Evolutionary conservation across 1,139 yeast species (phyloP).

Genomic region (Protomyces inouyei): DNA sequence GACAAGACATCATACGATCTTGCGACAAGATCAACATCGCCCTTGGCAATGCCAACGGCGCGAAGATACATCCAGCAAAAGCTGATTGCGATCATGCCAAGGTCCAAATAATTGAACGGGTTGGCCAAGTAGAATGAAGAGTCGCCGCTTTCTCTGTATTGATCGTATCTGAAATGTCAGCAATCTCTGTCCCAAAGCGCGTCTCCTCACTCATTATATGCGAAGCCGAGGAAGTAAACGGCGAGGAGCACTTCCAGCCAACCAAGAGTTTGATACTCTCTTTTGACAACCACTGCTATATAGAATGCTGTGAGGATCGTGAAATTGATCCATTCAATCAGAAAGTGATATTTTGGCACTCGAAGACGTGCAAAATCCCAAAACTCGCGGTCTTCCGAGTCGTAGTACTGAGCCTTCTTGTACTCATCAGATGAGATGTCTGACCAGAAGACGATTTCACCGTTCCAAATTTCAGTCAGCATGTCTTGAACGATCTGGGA

Average conservation of each 20-base stretch:
- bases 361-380: slow-evolving; percentile 37
- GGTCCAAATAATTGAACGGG: slow-evolving; percentile 38
- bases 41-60: slow-evolving; percentile 32
- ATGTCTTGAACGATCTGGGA: slow-evolving; percentile 37
- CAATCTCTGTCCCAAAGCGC: neutral
- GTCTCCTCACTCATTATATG: slow-evolving; percentile 33
- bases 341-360: slow-evolving; percentile 38
- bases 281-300: slow-evolving; percentile 33
- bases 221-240: slow-evolving; percentile 39
- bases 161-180: slow-evolving; percentile 35
- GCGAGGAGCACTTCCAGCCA: slow-evolving; percentile 36
- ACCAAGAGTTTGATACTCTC: slow-evolving; percentile 26
- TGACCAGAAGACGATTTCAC: slow-evolving; percentile 40
- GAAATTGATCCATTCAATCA: slow-evolving; percentile 39
- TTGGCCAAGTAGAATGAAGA: slow-evolving; percentile 37
- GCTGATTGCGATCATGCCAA: slow-evolving; percentile 37
- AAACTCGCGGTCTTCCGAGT: slow-evolving; percentile 31
- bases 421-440: slow-evolving; percentile 35
- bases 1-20: slow-evolving; percentile 38
- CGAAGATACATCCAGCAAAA: slow-evolving; percentile 35
- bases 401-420: slow-evolving; percentile 36
- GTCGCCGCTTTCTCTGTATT: slow-evolving; percentile 38
- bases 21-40: slow-evolving; percentile 30
- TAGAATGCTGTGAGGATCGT: slow-evolving; percentile 36
- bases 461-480: slow-evolving; percentile 39